Evolutionary conservation across 202 grass and related monocot genomes (phyloP), one percentile per base, ranked within the genome.

Genomic region (Eragrostis tef): DNA sequence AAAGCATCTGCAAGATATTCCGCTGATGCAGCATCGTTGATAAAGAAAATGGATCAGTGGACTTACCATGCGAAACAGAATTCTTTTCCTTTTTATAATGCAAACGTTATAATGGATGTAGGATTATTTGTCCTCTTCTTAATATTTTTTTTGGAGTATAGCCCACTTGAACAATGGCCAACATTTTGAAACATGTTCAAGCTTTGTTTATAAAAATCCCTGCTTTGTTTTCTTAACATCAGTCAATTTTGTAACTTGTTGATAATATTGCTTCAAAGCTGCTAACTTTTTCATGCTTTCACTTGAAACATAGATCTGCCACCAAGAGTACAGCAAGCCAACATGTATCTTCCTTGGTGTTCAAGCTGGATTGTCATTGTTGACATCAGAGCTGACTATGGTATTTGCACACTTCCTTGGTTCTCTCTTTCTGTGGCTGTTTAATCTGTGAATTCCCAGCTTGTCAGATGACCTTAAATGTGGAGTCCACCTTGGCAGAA

Each of bases 331-430:
- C 90, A 88, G 71, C 88, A 85, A 81, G 52, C 68, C 85, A 90
- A 86, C 89, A 75, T 96, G 91, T 64, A 88, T 90, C 51, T 64
- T 93, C 44, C 81, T 99, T 34, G 94, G 92, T 80, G 50, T 91
- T 80, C 92, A 98, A 80, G 92, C 92, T 84, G 87, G 91, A 78
- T 70, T 98, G 20, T 98, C 92, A 49, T 86, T 98, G 88, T 79
- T 98, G 79, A 91, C 82, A 78, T 94, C 92, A 66, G 90, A 98
- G 46, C 68, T 98, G 73, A 93, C 95, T 71, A 94, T 89, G 95
- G 95, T 98, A 94, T 67, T 75, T 84, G 47, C 31, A 75, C 51
- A 43, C 53, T 84, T 64, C 12, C 25, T 73, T 54, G 21, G 27
- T 74, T 24, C 9, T 60, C 12, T 49, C 25, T 50, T 44, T 64